Base-by-base conservation (phyloP, 177 flowering plant species). In the Vitis hybrid region DNA sequence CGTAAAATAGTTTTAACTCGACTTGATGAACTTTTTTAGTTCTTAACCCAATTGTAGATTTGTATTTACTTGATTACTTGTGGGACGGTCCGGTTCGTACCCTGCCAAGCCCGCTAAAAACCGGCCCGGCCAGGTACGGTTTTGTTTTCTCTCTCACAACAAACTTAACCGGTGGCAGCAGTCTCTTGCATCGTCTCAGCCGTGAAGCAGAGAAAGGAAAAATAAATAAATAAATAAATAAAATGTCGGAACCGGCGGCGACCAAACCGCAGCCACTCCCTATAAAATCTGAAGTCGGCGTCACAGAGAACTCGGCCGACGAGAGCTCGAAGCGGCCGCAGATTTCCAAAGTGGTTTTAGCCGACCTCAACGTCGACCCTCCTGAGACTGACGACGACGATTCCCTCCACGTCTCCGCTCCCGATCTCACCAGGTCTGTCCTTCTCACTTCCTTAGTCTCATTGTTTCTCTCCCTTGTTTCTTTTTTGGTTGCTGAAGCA, bases 321-420 rank as follows among this genome's bases (percentile, higher is more conserved):
- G 80, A 68, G 3, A 68, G 30, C 58, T 68, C 82, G 24, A 76
- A 16, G 69, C 58, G 60, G 64, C 71, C 50, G 15, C 78, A 68
- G 66, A 74, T 66, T 51, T 65, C 78, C 16, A 84, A 80, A 63
- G 14, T 79, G 70, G 80, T 89, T 30, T 73, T 91, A 27, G 91
- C 91, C 50, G 97, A 91, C 78, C 93, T 90, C 69, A 91, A 91
- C 82, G 84, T 78, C 71, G 87, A 88, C 59, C 97, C 94, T 74
- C 89, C 93, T 14, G 89, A 86, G 24, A 67, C 80, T 60, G 94
- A 88, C 56, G 87, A 71, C 54, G 82, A 78, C 49, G 83, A 79
- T 54, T 60, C 77, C 48, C 18, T 61, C 56, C 67, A 15, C 70
- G 52, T 66, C 49, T 27, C 80, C 3, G 65, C 79, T 65, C 74